Evolutionary conservation across 371 early-diverging fungal species (phyloP), one percentile per base, ranked within the genome.

Genomic region (Synchytrium microbalum): DNA sequence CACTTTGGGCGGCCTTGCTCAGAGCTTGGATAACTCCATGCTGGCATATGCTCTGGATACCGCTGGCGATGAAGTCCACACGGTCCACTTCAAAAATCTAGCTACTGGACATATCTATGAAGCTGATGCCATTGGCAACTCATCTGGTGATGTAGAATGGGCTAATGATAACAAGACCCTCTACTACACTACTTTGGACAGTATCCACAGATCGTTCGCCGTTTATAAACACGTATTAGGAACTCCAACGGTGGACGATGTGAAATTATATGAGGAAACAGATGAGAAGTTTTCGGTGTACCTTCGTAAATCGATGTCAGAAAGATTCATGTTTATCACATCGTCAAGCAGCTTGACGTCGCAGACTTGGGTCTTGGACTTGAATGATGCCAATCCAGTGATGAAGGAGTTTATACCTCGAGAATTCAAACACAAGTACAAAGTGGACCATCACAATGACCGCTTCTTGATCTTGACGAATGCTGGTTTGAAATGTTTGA

Each of bases 401-500:
- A 38, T 64, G 53, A 70, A 62, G 33, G 54, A 81, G 56, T 80
- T 85, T 63, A 66, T 67, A 52, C 68, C 72, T 0, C 73, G 84
- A 29, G 74, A 79, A 64, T 65, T 69, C 23, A 57, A 76, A 60
- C 74, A 71, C 54, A 58, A 73, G 32, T 85, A 85, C 64, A 57
- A 67, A 13, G 73, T 82, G 14, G 83, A 81, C 32, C 80, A 82
- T 25, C 84, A 82, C 27, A 78, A 73, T 51, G 69, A 77, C 31
- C 52, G 69, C 30, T 84, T 86, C 60, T 68, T 80, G 46, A 74
- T 85, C 26, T 64, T 81, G 26, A 79, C 84, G 5, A 78, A 86
- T 61, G 74, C 75, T 62, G 74, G 68, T 23, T 67, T 71, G 3
- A 63, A 71, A 63, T 75, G 60, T 58, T 64, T 78, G 23, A 78